Conservation (phyloP, 306 rosid species). For the Geum urbanum region DNA sequence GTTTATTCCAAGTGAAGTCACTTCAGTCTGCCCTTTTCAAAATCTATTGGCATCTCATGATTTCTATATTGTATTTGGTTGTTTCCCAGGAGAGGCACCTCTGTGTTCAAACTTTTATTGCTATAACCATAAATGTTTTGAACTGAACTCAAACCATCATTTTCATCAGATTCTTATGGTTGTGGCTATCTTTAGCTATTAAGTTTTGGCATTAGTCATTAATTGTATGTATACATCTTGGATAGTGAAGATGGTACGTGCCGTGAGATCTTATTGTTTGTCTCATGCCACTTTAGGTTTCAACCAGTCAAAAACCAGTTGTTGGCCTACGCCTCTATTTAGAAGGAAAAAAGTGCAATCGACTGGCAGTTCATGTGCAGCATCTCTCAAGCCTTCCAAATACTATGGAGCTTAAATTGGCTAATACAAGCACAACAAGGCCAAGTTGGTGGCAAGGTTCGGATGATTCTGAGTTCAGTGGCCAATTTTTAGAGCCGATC, state of each 20-base stretch:
- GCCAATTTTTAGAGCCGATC: constrained; percentile 67
- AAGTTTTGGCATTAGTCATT: neutral
- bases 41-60: neutral
- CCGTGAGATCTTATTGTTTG: neutral
- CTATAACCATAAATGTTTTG: neutral
- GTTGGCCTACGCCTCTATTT: constrained; percentile 88
- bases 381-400: constrained; percentile 90
- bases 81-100: neutral
- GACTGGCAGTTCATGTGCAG: constrained; percentile 70
- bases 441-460: constrained; percentile 72
- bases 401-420: constrained; percentile 51
- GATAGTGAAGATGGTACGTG: constrained; percentile 5
- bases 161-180: neutral
- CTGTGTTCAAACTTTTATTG: neutral
- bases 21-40: neutral
- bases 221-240: neutral
- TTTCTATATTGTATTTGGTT: neutral
- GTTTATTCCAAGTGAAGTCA: too few species aligned
- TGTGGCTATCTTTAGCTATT: neutral
- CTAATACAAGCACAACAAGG: constrained; percentile 27
- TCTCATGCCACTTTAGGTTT: constrained; percentile 53
- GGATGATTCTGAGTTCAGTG: constrained; percentile 48
- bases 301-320: constrained; percentile 69
- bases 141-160: neutral
- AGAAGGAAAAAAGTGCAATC: constrained; percentile 78